Evolutionary conservation across 177 flowering plant species (phyloP).

Genomic region (Tripterygium wilfordii): DNA sequence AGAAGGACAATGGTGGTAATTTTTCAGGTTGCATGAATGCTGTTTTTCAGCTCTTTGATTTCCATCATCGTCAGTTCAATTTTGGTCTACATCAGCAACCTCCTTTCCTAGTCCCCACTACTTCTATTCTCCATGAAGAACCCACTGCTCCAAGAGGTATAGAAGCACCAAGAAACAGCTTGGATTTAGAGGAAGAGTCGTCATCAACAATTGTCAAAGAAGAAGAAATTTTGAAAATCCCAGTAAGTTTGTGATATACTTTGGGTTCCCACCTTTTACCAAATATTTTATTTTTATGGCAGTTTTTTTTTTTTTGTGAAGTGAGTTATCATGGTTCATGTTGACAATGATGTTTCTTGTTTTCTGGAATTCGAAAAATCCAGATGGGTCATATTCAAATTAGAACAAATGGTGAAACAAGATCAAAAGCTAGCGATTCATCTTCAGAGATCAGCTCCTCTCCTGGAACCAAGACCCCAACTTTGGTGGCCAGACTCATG

Average conservation of each 20-base stretch:
- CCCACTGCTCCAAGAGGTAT: slow-evolving; percentile 28
- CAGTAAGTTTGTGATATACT: slow-evolving; percentile 39
- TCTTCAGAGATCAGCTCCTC: slow-evolving; percentile 32
- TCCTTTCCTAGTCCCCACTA: slow-evolving; percentile 12
- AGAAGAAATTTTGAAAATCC: slow-evolving; percentile 33
- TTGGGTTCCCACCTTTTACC: background rate
- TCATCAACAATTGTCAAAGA: slow-evolving; percentile 11
- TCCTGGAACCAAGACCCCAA: slow-evolving; percentile 65
- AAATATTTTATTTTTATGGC: background rate
- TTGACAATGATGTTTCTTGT: background rate
- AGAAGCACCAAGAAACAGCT: slow-evolving; percentile 86
- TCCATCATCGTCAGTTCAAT: slow-evolving; percentile 40
- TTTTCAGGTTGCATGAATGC: slow-evolving; percentile 65
- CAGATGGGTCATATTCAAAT: slow-evolving; percentile 25
- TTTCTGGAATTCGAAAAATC: background rate
- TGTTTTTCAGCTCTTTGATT: slow-evolving; percentile 68
- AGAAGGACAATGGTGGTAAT: background rate
- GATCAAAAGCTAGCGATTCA: slow-evolving; percentile 10
- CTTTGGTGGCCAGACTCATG: slow-evolving; percentile 81
- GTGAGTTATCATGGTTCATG: background rate
- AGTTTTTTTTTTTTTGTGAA: background rate
- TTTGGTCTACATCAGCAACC: slow-evolving; percentile 18
- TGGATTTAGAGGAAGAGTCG: slow-evolving; percentile 40
- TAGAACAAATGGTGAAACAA: slow-evolving; percentile 20
- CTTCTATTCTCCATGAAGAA: slow-evolving; percentile 16